A percentile compares a stretch with the other conserved stretches of the same genome.
Conservation (phyloP, 2,329 filamentous ascomycete species). For the Metarhizium humberi region DNA sequence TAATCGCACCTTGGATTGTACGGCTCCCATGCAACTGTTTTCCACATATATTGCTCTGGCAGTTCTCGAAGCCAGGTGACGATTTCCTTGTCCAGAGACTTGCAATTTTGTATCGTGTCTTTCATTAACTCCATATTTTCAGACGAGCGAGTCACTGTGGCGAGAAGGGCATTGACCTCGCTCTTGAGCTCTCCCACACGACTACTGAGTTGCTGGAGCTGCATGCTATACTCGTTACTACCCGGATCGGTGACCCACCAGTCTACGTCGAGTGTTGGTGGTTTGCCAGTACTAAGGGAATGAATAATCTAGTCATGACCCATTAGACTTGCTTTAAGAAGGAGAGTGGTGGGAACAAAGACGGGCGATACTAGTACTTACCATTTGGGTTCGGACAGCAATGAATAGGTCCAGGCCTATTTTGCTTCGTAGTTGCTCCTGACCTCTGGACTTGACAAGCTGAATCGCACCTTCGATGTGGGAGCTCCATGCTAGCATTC, state of each 20-base stretch:
- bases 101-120: conserved; percentile 39
- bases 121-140: conserved; percentile 41
- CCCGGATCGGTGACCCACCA: conserved; percentile 48
- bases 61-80: conserved; percentile 38
- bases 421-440: conserved; percentile 41
- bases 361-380: conserved; percentile 12
- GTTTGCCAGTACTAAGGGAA: conserved; percentile 40
- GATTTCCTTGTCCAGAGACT: conserved; percentile 41
- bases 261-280: conserved; percentile 41
- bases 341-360: not conserved
- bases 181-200: conserved; percentile 42
- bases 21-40: conserved; percentile 47
- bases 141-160: conserved; percentile 32
- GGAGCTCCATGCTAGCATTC: conserved; percentile 48
- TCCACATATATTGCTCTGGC: conserved; percentile 37
- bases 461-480: conserved; percentile 54
- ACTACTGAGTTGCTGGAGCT: conserved; percentile 41
- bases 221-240: conserved; percentile 34
- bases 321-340: not conserved
- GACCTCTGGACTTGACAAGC: conserved; percentile 46
- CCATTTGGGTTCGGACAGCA: conserved; percentile 50
- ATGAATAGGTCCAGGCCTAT: conserved; percentile 45
- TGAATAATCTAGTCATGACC: conserved; percentile 38
- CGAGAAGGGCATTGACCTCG: conserved; percentile 41
- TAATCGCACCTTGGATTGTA: conserved; percentile 42